Evolutionary conservation across 306 rosid species (phyloP).

Genomic region (Arachis hypogaea): DNA sequence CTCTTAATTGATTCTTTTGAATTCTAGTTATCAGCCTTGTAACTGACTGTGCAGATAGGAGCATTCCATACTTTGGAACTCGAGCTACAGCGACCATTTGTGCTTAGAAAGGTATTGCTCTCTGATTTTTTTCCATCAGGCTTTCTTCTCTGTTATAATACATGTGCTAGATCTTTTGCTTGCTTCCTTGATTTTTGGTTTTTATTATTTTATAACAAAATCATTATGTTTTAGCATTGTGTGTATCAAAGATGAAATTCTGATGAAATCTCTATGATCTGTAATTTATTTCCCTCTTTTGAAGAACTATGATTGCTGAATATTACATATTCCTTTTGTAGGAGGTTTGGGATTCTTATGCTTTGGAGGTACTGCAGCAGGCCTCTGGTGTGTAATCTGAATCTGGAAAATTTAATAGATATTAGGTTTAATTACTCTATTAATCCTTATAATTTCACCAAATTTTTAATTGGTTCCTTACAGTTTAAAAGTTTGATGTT

Average conservation of each 20-base stretch:
- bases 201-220: not conserved
- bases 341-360: conserved; percentile 91
- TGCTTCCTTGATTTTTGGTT: conserved; percentile 7
- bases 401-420: conserved; percentile 1
- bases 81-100: conserved; percentile 94
- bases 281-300: not conserved
- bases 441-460: no score
- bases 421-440: no score
- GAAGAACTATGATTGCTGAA: conserved; percentile 17
- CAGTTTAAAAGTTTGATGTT: no score
- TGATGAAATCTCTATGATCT: not conserved
- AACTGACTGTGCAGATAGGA: conserved; percentile 65
- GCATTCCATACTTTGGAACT: conserved; percentile 94
- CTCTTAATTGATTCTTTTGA: not conserved
- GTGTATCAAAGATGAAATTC: not conserved
- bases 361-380: conserved; percentile 79
- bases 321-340: conserved; percentile 42
- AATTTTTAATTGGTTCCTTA: no score
- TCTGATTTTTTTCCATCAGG: conserved; percentile 22
- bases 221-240: not conserved
- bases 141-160: conserved; percentile 16
- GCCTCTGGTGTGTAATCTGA: conserved; percentile 70
- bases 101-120: conserved; percentile 72
- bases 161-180: conserved; percentile 15
- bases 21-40: conserved; percentile 34